A percentile compares a stretch with the other conserved stretches of the same genome.
Conservation (phyloP, 2,329 filamentous ascomycete species). For the Ceratocystis albifundus region DNA sequence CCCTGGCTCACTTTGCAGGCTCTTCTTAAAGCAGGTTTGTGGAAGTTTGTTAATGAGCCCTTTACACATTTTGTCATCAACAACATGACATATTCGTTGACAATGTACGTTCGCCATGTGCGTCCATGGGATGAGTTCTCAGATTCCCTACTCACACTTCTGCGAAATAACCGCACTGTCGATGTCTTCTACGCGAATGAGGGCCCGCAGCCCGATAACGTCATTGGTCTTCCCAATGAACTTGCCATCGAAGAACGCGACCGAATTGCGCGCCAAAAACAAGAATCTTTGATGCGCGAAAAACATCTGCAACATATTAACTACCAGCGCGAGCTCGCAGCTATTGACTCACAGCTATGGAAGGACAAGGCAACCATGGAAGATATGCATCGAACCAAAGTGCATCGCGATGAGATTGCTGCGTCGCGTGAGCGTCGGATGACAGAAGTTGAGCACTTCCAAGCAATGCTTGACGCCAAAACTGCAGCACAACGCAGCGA, state of each 20-base stretch:
- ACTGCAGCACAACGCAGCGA: constrained; percentile 29
- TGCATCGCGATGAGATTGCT: constrained; percentile 37
- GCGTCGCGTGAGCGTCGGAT: constrained; percentile 37
- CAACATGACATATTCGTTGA: constrained; percentile 49
- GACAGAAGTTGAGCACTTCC: constrained; percentile 37
- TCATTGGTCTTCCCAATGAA: constrained; percentile 41
- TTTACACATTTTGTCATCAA: constrained; percentile 45
- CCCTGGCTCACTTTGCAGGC: constrained; percentile 45
- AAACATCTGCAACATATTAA: constrained; percentile 40
- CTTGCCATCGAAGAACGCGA: constrained; percentile 41
- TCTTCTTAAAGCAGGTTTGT: constrained; percentile 52
- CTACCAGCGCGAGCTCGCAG: constrained; percentile 41
- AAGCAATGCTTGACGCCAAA: constrained; percentile 28
- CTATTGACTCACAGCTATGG: constrained; percentile 41
- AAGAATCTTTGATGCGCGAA: constrained; percentile 37
- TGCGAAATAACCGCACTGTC: constrained; percentile 41
- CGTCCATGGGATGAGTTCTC: constrained; percentile 26
- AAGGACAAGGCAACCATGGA: constrained; percentile 41
- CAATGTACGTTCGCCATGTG: constrained; percentile 47
- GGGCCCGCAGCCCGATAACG: constrained; percentile 43
- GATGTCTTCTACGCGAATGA: constrained; percentile 45
- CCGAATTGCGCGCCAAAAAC: constrained; percentile 38
- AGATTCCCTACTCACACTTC: constrained; percentile 35
- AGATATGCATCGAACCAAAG: constrained; percentile 38
- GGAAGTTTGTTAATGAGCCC: constrained; percentile 51